Base-by-base conservation (phyloP, 352 stramenopile genomes). In the Phytophthora cactorum region DNA sequence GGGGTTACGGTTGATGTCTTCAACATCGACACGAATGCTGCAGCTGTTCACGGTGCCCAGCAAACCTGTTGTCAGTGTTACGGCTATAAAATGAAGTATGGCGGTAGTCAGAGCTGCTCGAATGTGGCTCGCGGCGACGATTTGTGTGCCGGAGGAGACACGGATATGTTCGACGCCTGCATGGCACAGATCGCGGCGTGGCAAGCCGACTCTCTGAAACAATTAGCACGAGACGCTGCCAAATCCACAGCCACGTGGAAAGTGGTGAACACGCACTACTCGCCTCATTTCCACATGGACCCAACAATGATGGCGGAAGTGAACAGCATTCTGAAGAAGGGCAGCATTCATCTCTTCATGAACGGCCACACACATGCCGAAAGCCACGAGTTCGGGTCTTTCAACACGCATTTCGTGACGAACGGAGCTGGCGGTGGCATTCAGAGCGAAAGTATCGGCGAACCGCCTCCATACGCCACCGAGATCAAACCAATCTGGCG, bases 1-100 rank as follows among this genome's bases (percentile, higher is more conserved):
- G 76, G 64, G 3, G 74, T 90, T 25, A 79, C 71, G 0, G 81
- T 91, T 10, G 85, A 93, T 46, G 78, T 93, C 39, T 93, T 82
- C 56, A 93, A 91, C 38, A 79, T 93, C 25, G 81, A 90, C 53
- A 84, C 72, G 7, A 87, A 90, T 60, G 80, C 79, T 14, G 78
- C 80, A 52, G 75, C 81, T 8, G 63, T 88, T 7, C 82, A 91
- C 43, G 86, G 84, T 9, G 82, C 68, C 6, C 67, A 88, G 46
- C 78, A 92, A 59, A 90, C 81, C 46, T 93, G 86, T 69, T 93
- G 86, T 49, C 86, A 93, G 59, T 93, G 86, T 63, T 92, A 89
- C 58, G 86, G 83, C 15, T 90, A 90, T 50, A 72, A 85, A 34
- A 74, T 61, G 36, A 91, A 91, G 63, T 89, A 88, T 63, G 71